Base-by-base conservation (phyloP, 2,329 filamentous ascomycete species). In the Fusarium chuoi region DNA sequence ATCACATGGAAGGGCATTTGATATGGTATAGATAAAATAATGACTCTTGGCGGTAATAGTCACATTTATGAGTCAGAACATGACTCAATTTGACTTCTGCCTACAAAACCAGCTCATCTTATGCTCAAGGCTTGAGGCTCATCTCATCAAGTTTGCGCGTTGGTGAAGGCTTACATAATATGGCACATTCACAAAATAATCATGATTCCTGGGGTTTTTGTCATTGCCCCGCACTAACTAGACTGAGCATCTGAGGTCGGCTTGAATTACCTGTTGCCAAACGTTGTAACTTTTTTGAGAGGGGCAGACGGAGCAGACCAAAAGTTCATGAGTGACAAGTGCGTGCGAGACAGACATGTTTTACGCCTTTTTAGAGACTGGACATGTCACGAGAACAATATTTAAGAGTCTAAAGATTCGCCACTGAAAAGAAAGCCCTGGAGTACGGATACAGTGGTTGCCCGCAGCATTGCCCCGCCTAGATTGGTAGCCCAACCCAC, bases 101-200 rank as follows among this genome's bases (percentile, higher is more conserved):
- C 41, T 58, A n/a, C 24, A 22, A 45, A 12, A 14, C 24, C n/a
- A 20, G 28, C 24, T n/a, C 30, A 56, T 33, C 20, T 20, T 33
- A 17, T 14, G 39, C n/a, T n/a, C 55, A 58, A 36, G 42, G 33
- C 24, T n/a, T 39, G 44, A 30, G 28, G 22, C 44, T 58, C 30
- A 24, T 52, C 17, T 52, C 33, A 45, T 20, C 22, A 62, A 38
- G 33, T 38, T 58, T 52, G 60, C 51, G 22, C n/a, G 35, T 30
- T 38, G 35, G 41, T 35, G n/a, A 54, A 28, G 28, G 77, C 69
- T 78, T 78, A 78, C 77, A 78, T 78, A 78, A 78, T 78, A 78
- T 78, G 55, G n/a, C 46, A 48, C 65, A 77, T 76, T 77, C 77
- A 78, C 77, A 78, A 63, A 78, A 69, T 51, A 70, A 65, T 51